These are phyloP conservation scores for Hypoxylon fragiforme DNA, from an alignment of 495 filamentous ascomycete genomes.

Conservation along the genomic window DNA sequence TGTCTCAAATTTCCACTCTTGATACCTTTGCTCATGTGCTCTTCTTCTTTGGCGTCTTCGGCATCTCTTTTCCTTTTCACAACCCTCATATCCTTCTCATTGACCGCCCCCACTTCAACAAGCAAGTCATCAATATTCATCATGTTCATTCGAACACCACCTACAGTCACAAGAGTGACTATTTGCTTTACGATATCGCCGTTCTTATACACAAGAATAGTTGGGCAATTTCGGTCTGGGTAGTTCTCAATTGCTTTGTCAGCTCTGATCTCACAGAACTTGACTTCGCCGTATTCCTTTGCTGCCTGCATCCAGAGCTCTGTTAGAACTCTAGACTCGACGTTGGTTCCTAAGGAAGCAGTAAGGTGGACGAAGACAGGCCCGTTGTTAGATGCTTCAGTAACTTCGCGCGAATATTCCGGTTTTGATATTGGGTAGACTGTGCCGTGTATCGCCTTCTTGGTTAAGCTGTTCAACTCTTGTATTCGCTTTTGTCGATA, in stretches of 20 bases:
- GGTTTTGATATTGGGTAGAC: constrained; percentile 94
- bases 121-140: constrained; percentile 70
- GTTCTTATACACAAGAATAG: constrained; percentile 88
- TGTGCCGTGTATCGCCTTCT: constrained; percentile 77
- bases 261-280: constrained; percentile 95
- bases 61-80: constrained; percentile 61
- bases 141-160: constrained; percentile 68
- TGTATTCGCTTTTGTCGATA: constrained; percentile 83
- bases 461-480: constrained; percentile 74
- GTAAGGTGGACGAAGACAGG: constrained; percentile 86
- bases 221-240: constrained; percentile 91
- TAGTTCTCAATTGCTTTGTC: constrained; percentile 96
- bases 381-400: constrained; percentile 74
- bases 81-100: constrained; percentile 75
- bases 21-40: constrained; percentile 48
- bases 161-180: constrained; percentile 79
- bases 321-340: constrained; percentile 77
- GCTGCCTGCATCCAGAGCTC: constrained; percentile 89
- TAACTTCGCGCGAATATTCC: constrained; percentile 90
- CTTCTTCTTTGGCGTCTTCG: constrained; percentile 60
- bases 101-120: constrained; percentile 78
- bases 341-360: constrained; percentile 72
- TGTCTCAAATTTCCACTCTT: constrained; percentile 43
- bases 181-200: constrained; percentile 88
- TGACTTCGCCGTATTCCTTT: constrained; percentile 83